These are phyloP conservation scores for Bolboschoenus planiculmis DNA, from an alignment of 176 grass and related monocot genomes.

Conservation along the genomic window DNA sequence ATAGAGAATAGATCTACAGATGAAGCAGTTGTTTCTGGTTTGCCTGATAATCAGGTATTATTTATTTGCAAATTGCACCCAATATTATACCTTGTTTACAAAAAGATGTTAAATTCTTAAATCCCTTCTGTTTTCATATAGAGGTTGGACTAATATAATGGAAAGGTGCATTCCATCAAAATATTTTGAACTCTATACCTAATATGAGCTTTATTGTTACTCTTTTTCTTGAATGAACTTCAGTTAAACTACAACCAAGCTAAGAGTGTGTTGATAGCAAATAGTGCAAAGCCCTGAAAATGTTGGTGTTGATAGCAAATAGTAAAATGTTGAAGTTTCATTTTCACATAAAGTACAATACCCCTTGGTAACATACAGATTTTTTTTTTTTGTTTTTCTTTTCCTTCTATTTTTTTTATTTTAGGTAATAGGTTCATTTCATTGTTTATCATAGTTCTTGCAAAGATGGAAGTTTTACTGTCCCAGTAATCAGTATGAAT, in stretches of 20 bases:
- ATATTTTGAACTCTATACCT: background rate
- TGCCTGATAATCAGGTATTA: conserved; percentile 52
- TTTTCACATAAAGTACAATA: background rate
- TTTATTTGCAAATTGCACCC: background rate
- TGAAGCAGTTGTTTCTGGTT: conserved; percentile 12
- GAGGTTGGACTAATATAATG: background rate
- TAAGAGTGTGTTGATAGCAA: background rate
- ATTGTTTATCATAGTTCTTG: background rate
- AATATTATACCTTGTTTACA: conserved; percentile 3
- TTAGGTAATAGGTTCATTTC: background rate
- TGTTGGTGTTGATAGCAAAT: background rate
- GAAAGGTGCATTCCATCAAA: background rate
- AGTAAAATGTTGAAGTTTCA: background rate
- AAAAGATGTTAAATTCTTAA: background rate
- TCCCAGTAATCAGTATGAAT: background rate
- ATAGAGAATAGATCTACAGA: conserved; percentile 34
- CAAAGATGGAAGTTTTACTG: background rate
- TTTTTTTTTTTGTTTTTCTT: background rate
- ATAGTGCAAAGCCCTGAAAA: background rate
- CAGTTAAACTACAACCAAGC: background rate
- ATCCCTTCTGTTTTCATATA: background rate
- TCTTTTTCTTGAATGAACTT: background rate
- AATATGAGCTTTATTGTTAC: background rate
- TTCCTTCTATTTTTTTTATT: background rate
- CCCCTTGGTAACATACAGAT: background rate